Evolutionary conservation across 2,329 filamentous ascomycete genomes (phyloP), one percentile per base, ranked within the genome.

Genomic region (Penicillium oxalicum): DNA sequence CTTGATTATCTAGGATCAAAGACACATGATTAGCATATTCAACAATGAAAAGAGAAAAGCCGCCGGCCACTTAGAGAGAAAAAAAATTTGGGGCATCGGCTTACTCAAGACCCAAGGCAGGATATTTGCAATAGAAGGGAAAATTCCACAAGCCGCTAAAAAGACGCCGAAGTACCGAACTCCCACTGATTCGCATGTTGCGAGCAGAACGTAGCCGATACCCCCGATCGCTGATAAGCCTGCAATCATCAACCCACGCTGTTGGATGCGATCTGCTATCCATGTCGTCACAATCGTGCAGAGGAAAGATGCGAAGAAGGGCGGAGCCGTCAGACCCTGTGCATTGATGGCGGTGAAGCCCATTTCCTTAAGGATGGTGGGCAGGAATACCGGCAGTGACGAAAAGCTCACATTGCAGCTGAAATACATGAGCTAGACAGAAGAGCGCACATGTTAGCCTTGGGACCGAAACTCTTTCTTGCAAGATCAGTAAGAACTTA

Each of bases 261-360:
- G 83, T 53, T 79, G 77, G 1, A 77, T 74, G 11, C 74, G 75
- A 68, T 88, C 85, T n/a, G 84, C 83, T 33, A 87, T 63, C 63
- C 75, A 85, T 4, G 82, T 82, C 1, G 79, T 79, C 8, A 61
- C 58, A 50, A 88, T 76, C 39, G 81, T 84, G 24, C 82, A 67
- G 9, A 86, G 57, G 61, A 85, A 87, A 1, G 83, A 77, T 12
- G 86, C 66, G 57, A 88, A 80, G 64, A 85, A 88, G 0, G 85
- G 84, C 1, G 85, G 85, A 0, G 84, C 84, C 0, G 83, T 84
- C 9, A 90, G 75, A 1, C 85, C 86, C 66, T 90, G 86, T 0
- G 86, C 82, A 49, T 82, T 74, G 51, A 88, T 77, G 11, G 76
- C 71, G 0, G 77, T 78, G 67, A 84, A 88, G 8, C 86, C 85